These are phyloP conservation scores for Eucalyptus marginata DNA, from an alignment of 345 rosid species.

Conservation along the genomic window DNA sequence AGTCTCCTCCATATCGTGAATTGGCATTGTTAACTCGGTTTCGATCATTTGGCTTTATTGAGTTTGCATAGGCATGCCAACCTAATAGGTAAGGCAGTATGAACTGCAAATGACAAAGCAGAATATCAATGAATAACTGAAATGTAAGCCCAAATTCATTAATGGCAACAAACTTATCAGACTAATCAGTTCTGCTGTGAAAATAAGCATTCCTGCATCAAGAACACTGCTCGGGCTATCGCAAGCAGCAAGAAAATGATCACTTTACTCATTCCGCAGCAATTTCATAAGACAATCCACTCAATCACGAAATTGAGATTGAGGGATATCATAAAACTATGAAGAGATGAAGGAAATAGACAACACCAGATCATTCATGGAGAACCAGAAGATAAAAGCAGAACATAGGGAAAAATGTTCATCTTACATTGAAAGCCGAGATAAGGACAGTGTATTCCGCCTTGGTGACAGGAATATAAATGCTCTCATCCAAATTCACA, in stretches of 20 bases:
- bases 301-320: background rate
- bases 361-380: background rate
- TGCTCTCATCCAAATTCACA: slow-evolving; percentile 64
- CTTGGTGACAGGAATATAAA: slow-evolving; percentile 68
- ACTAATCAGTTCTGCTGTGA: background rate
- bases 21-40: slow-evolving; percentile 27
- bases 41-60: slow-evolving; percentile 40
- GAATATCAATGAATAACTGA: background rate
- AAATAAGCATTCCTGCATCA: background rate
- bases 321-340: background rate
- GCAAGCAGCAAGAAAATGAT: background rate
- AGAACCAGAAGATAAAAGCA: background rate
- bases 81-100: slow-evolving; percentile 74
- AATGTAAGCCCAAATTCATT: background rate
- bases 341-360: background rate
- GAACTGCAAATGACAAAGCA: slow-evolving; percentile 32
- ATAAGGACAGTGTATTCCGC: slow-evolving; percentile 73
- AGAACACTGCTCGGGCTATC: background rate
- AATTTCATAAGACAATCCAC: background rate
- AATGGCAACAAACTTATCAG: background rate
- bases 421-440: slow-evolving; percentile 62
- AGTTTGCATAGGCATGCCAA: slow-evolving; percentile 63
- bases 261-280: background rate
- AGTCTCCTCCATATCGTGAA: slow-evolving; percentile 64
- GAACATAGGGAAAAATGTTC: background rate